phyloP scores from a whole-genome alignment of 2,329 filamentous ascomycete species.

The Stemphylium beticola region DNA sequence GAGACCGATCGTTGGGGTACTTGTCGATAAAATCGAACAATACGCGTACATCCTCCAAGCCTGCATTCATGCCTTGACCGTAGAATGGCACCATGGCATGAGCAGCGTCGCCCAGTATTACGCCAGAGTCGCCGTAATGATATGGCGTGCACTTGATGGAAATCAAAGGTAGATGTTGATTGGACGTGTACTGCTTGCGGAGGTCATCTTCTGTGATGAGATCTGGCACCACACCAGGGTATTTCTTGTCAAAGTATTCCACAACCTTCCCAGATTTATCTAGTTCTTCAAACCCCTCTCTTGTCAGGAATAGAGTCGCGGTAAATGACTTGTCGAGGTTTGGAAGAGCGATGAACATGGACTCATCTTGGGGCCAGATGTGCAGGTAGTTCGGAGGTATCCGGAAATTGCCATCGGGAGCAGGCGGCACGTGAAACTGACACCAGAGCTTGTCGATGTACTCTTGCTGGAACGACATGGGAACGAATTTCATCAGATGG shows the following conservation, averaged over 20 bases:
- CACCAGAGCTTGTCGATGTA: constrained; percentile 99
- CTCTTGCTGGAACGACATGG: constrained; percentile 89
- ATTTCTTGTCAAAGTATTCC: constrained; percentile 79
- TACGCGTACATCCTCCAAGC: constrained; percentile 89
- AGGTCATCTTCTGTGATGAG: constrained; percentile 73
- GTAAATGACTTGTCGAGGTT: constrained; percentile 89
- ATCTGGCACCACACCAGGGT: constrained; percentile 78
- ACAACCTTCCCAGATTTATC: constrained; percentile 68
- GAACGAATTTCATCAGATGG: constrained; percentile 93
- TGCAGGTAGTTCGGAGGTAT: constrained; percentile 94
- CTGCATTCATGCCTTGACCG: constrained; percentile 96
- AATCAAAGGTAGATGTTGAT: constrained; percentile 91
- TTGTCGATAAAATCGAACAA: constrained; percentile 83
- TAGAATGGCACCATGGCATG: constrained; percentile 99
- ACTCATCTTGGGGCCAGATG: constrained; percentile 92
- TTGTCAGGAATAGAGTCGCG: constrained; percentile 88
- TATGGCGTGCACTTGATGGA: constrained; percentile 92
- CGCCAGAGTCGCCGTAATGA: constrained; percentile 76
- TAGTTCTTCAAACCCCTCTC: constrained; percentile 70
- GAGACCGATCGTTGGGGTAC: constrained; percentile 54
- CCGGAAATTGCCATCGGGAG: constrained; percentile 63
- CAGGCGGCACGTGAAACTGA: constrained; percentile 81
- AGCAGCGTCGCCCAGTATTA: constrained; percentile 90
- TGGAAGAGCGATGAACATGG: constrained; percentile 99
- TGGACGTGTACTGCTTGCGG: constrained; percentile 74